Evolutionary conservation across 129 eudicot genomes (phyloP).

Genomic region (Deinandra increscens): DNA sequence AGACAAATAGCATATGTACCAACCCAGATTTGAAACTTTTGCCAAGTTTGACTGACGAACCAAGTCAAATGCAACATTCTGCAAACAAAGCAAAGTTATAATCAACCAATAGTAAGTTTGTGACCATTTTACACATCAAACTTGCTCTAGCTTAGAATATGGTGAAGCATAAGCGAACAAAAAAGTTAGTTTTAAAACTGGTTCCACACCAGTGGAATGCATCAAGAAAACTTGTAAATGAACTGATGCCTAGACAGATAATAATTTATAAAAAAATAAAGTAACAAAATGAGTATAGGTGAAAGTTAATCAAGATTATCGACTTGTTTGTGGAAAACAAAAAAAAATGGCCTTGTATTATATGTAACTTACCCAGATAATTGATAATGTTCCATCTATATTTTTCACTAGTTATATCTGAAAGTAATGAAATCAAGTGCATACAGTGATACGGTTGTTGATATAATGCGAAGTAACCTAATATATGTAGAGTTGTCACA

Average conservation of each 20-base stretch:
- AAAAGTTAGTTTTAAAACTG: not conserved
- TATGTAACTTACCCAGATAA: not conserved
- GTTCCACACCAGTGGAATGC: not conserved
- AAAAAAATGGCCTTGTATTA: not conserved
- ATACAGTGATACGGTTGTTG: not conserved
- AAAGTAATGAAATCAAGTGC: not conserved
- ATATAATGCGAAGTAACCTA: constrained; percentile 1
- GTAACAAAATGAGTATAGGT: not conserved
- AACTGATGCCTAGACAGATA: not conserved
- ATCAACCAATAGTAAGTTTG: constrained; percentile 15
- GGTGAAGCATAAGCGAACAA: constrained; percentile 8
- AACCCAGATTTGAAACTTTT: constrained; percentile 47
- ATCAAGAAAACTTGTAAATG: not conserved
- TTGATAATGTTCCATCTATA: not conserved
- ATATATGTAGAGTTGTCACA: not conserved
- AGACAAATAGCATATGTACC: constrained; percentile 29
- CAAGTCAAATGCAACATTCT: constrained; percentile 84
- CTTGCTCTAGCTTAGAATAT: not conserved
- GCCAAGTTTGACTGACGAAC: constrained; percentile 52
- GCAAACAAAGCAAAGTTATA: constrained; percentile 38
- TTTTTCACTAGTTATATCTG: not conserved
- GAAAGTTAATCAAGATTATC: not conserved
- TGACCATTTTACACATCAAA: not conserved
- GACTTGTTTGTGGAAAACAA: not conserved
- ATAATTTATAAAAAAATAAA: not conserved